A percentile compares a stretch with the other conserved stretches of the same genome.
Conservation (phyloP, 2,329 filamentous ascomycete species). For the Pseudogymnoascus sp. region DNA sequence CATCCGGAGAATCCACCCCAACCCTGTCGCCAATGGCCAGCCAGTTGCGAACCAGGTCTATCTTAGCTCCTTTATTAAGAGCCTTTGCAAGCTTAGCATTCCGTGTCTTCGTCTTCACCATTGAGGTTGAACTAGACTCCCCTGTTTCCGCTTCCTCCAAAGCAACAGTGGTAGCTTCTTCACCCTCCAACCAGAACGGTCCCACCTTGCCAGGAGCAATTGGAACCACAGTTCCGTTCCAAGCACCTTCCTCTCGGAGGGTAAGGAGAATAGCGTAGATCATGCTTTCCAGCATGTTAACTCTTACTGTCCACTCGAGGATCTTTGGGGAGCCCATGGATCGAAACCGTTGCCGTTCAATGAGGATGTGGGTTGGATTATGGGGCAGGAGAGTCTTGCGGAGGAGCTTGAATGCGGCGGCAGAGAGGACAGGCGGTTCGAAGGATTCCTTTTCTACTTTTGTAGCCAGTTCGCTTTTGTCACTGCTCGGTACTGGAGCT, state of each 20-base stretch:
- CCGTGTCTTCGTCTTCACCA: conserved; percentile 27
- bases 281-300: conserved; percentile 78
- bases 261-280: conserved; percentile 63
- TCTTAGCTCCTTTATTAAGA: conserved; percentile 52
- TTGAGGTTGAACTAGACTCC: conserved; percentile 2
- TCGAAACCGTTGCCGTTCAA: conserved; percentile 56
- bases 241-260: conserved; percentile 38
- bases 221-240: conserved; percentile 40
- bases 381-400: conserved; percentile 38
- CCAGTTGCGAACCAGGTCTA: conserved; percentile 54
- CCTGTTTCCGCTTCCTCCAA: conserved; percentile 19
- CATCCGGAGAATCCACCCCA: conserved; percentile 27
- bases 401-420: conserved; percentile 48
- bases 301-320: conserved; percentile 74
- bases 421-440: conserved; percentile 45
- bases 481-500: conserved; percentile 25
- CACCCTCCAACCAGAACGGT: conserved; percentile 44
- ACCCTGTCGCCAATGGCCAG: conserved; percentile 31
- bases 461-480: conserved; percentile 14
- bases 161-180: conserved; percentile 18
- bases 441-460: conserved; percentile 37
- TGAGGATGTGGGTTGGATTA: conserved; percentile 61
- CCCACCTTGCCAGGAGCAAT: conserved; percentile 49
- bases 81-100: conserved; percentile 36
- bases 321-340: conserved; percentile 57